Evolutionary conservation across 345 rosid species (phyloP).

Genomic region (Aurinia saxatilis): DNA sequence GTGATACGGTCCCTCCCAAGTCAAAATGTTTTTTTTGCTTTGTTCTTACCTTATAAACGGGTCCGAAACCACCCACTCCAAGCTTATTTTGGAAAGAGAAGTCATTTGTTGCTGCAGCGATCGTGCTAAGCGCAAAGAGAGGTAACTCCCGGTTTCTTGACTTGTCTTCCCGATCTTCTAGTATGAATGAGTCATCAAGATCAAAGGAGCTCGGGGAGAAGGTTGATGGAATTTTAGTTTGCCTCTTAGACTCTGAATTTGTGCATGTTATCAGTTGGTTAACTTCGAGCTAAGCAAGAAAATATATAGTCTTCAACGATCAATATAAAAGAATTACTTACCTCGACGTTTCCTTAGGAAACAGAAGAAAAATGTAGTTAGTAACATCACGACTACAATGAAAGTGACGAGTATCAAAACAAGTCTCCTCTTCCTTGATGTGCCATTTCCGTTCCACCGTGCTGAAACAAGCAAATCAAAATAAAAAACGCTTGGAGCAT

Average conservation of each 20-base stretch:
- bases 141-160: constrained; percentile 51
- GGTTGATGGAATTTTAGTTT: neutral
- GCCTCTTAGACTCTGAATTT: constrained; percentile 21
- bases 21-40: neutral
- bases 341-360: constrained; percentile 31
- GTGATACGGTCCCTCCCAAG: too few relatives aligned
- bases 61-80: constrained; percentile 70
- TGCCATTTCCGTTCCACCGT: constrained; percentile 18
- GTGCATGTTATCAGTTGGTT: neutral
- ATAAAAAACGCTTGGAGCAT: neutral
- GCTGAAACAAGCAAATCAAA: constrained; percentile 22
- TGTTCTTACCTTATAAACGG: constrained; percentile 45
- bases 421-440: constrained; percentile 24
- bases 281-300: constrained; percentile 12
- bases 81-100: constrained; percentile 50
- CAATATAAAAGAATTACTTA: neutral
- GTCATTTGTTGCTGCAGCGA: constrained; percentile 45
- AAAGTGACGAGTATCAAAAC: too few relatives aligned
- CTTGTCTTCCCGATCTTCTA: constrained; percentile 32
- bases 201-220: constrained; percentile 19
- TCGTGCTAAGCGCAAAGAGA: constrained; percentile 36
- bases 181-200: constrained; percentile 22
- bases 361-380: constrained; percentile 5
- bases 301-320: neutral
- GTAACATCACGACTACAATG: too few relatives aligned